phyloP scores from a whole-genome alignment of 2,329 filamentous ascomycete genomes.

The Colletotrichum musae region DNA sequence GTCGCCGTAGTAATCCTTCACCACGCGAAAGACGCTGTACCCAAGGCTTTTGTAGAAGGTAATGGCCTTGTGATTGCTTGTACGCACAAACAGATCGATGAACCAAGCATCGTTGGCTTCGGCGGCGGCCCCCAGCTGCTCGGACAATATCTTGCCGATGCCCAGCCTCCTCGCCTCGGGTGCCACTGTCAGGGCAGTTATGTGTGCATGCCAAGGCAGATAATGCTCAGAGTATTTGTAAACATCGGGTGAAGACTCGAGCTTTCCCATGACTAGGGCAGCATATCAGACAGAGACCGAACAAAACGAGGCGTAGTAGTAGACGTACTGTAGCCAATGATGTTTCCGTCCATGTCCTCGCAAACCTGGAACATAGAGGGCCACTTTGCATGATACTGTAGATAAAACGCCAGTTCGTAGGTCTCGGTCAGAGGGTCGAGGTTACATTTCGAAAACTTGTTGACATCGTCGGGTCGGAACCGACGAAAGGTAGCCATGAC shows the following conservation, averaged over 20 bases:
- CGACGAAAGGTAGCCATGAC: constrained; percentile 87
- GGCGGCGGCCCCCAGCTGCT: constrained; percentile 85
- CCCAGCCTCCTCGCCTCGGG: constrained; percentile 88
- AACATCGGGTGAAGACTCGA: constrained; percentile 86
- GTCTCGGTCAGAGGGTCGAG: constrained; percentile 98
- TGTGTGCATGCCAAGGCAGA: constrained; percentile 99
- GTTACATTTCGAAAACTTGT: constrained; percentile 94
- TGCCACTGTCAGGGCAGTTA: constrained; percentile 94
- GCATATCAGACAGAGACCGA: constrained; percentile 45
- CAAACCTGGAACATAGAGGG: constrained; percentile 94
- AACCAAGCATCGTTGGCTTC: constrained; percentile 93
- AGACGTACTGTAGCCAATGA: constrained; percentile 90
- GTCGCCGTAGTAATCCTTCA: constrained; percentile 94
- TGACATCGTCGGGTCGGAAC: constrained; percentile 87
- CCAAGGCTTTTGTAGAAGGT: constrained; percentile 91
- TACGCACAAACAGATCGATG: constrained; percentile 93
- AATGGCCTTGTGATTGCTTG: constrained; percentile 90
- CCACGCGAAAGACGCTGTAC: constrained; percentile 90
- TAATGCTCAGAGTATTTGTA: constrained; percentile 86
- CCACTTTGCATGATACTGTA: constrained; percentile 97
- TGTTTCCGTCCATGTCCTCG: constrained; percentile 87
- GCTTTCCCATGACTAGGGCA: constrained; percentile 90
- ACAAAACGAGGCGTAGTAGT: constrained; percentile 25
- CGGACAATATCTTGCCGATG: constrained; percentile 86
- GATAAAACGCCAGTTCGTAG: constrained; percentile 95